Base-by-base conservation (phyloP, 2,329 filamentous ascomycete genomes). In the Botrytis porri region DNA sequence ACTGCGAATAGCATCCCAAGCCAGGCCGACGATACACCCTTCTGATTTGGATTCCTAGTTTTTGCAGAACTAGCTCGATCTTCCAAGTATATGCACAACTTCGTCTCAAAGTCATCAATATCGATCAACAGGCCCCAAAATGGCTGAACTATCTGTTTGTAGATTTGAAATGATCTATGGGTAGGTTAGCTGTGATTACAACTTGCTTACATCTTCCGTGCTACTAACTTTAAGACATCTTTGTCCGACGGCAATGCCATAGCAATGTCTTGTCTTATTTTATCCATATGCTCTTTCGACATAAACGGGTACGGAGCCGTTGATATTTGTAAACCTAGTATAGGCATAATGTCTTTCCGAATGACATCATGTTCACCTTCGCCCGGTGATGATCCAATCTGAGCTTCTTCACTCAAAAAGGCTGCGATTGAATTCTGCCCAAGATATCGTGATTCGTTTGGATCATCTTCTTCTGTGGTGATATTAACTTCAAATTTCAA, bases 61-160 rank as follows among this genome's bases (percentile, higher is more conserved):
- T 79, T 79, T 85, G 8, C 85, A 84, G 62, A 85, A 84, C 32
- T 75, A 51, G 74, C 88, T 64, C 89, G 84, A 73, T 91, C 89
- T 76, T 91, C 89, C 1, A 91, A 83, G 75, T 91, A 91, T 35
- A 89, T 84, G 85, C 91, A 90, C 64, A 91, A 83, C 74, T 86
- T 88, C 7, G 88, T 86, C 77, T 91, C 89, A 41, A 91, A 85
- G 70, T 90, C 89, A 72, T 90, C 88, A 71, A 91, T 88, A 76
- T 91, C 89, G 73, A 90, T 86, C 29, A 91, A 87, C 67, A 91
- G 89, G 1, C 89, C 89, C 89, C 89, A 91, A 76, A 91, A 91
- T 1, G 88, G 88, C 66, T 91, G 89, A 2, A 89, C 87, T 37
- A 90, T 89, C 78, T 91, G 88, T 79, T 90, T 90, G 82, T 91